Base-by-base conservation (phyloP, 108 stramenopile genomes). In the Nitzschia palea region DNA sequence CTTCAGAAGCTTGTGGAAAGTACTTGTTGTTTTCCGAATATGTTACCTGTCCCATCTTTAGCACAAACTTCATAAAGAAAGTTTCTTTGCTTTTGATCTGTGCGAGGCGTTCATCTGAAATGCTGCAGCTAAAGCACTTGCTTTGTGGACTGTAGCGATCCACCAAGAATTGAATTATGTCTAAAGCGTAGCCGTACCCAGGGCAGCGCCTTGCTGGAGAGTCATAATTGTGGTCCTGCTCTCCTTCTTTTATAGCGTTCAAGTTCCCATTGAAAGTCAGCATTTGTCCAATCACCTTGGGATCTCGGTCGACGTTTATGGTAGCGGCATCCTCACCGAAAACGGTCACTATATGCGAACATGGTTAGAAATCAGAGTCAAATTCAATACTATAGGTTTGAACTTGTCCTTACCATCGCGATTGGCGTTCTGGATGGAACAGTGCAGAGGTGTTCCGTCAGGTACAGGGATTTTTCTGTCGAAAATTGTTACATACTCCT, bases 381-480 rank as follows among this genome's bases (percentile, higher is more conserved):
- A 42, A 42, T 42, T 15, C 9, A 42, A 14, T 42, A 42, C 15
- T 15, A 42, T 42, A 9, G 12, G 15, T 42, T 42, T 42, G 40
- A 42, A n/a, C n/a, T n/a, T n/a, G n/a, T n/a, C n/a, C 54, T 33
- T 55, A 55, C 54, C 43, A 27, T 62, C 61, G 18, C 61, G 61
- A 44, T 62, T 62, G 2, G 61, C 61, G 22, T 44, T 62, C 43
- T 44, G 43, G 18, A 62, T 44, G 22, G 43, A 44, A 28, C 37
- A 44, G 28, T 62, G 37, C 4, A 62, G 26, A 15, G 61, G 42
- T 2, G 61, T 62, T 22, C 61, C 61, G 20, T 62, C 26, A 27
- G 37, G 40, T 2, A 62, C 43, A 15, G 9, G 8, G n/a, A 62
- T 44, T 2, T 3, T 20, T 26, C 44, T 44, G 22, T 44, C 32